Evolutionary conservation across 371 early-diverging fungal species (phyloP), one percentile per base, ranked within the genome.

Genomic region (Conidiobolus incongruus): DNA sequence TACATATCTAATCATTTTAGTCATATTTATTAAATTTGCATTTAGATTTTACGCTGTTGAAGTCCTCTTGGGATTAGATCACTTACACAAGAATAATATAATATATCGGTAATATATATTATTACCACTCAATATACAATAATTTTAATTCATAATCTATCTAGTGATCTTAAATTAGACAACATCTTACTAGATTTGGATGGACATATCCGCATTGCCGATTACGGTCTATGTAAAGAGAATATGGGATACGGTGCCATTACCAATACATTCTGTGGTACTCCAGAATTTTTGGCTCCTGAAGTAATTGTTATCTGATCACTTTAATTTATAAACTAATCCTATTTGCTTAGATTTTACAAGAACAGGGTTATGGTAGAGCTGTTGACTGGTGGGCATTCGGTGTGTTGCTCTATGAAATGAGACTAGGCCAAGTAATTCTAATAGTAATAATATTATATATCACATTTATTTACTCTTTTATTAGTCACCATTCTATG

Each of bases 201-300:
- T 47, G 99, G 99, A 1, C 98, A 98, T 56, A 80, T 98, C 58
- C 95, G 95, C 67, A 70, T 99, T 41, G 90, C 94, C n/a, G 99
- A 99, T 60, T 98, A 94, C 64, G 99, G 99, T 22, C 68, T 97
- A 43, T 95, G 96, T 70, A 89, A 97, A 66, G 83, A 88, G 52
- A 74, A 80, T 50, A 91, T 97, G 81, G 62, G 70, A 43, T 70
- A 73, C 44, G 81, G 85, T 15, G 62, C 68, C 35, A 75, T 72
- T 0, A 87, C 89, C 26, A 65, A 72, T 52, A 94, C 95, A 0
- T 88, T 97, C 59, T 95, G 95, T 59, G 99, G 99, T 28, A 99
- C 99, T n/a, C 98, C 99, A 10, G 99, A 98, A 61, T 99, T 90
- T 55, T 93, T 99, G 89, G 98, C 99, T 2, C 99, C 99, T 11